Evolutionary conservation across 805 yeast genomes (phyloP).

Genomic region (Debaryomyces castellii): DNA sequence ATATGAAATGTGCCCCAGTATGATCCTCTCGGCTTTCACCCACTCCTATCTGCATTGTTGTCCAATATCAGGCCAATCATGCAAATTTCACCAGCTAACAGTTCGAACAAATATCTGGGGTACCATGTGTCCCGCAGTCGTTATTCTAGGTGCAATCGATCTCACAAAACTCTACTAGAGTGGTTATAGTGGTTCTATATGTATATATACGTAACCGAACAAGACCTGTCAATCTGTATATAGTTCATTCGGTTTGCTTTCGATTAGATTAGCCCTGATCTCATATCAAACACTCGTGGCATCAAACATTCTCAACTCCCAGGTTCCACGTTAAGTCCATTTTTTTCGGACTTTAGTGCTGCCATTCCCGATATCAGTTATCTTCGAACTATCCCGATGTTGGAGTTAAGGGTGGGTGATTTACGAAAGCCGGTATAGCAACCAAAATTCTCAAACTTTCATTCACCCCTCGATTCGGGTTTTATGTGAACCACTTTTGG

Average conservation of each 20-base stretch:
- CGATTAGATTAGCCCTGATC: neutral
- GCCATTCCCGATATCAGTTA: neutral
- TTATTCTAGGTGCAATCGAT: neutral
- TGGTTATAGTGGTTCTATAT: neutral
- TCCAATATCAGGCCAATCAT: too few species aligned
- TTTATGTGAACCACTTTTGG: neutral
- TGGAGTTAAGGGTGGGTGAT: neutral
- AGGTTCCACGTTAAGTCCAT: too few species aligned
- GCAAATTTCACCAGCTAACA: too few species aligned
- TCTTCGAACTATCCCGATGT: neutral
- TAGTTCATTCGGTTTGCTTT: neutral
- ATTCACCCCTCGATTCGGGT: neutral
- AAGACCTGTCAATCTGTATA: neutral
- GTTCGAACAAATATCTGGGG: neutral
- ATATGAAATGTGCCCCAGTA: too few species aligned
- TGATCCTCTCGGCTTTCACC: too few species aligned
- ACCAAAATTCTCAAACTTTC: neutral
- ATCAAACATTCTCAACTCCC: too few species aligned
- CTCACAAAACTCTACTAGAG: neutral
- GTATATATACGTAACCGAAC: neutral
- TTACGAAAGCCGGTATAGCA: neutral
- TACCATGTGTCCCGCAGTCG: neutral
- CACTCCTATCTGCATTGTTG: too few species aligned
- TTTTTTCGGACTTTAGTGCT: neutral
- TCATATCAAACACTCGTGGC: too few species aligned